Base-by-base conservation (phyloP, 371 early-diverging fungal species). In the Mortierella polycephala region DNA sequence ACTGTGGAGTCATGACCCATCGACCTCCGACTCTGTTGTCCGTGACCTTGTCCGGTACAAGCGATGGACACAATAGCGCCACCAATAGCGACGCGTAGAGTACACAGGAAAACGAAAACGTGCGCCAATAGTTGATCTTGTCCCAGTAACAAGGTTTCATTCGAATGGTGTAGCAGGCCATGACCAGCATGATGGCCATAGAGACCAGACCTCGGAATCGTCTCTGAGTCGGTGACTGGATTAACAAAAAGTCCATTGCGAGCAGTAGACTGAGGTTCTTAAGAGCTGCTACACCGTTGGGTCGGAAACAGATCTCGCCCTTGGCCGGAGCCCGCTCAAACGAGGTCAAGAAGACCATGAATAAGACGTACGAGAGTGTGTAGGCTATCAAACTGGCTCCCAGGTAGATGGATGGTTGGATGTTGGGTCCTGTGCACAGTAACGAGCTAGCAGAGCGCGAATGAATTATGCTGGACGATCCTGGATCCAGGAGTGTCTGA, bases 221-320 rank as follows among this genome's bases (percentile, higher is more conserved):
- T 20, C 86, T 81, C 42, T 85, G 82, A 2, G 87, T 82, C 0
- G 89, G 88, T 0, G 88, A 85, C 44, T 89, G 88, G 5, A 89
- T 86, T 39, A 89, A 61, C 5, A 89, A 67, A 53, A 85, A 87
- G 13, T 88, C 87, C 54, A 88, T 84, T 0, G 86, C 86, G 7
- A 88, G 67, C 13, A 89, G 54, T 1, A 89, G 74, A 56, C 88
- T 87, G 71, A 76, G 58, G 68, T 92, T 91, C 67, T 92, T 92
- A 51, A 90, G 86, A 52, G 91, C 89, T 1, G 91, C 93, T 7
- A 91, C 88, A 42, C 90, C 87, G 47, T 89, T 90, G 10, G 92
- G 88, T 53, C 86, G 87, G 77, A 89, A 92, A 42, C 89, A 89
- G 37, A 91, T 91, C 82, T 91, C 93, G 57, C 91, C 90, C 41